These are phyloP conservation scores for Phialophora chinensis DNA, from an alignment of 2,329 filamentous ascomycete genomes.

Conservation along the genomic window DNA sequence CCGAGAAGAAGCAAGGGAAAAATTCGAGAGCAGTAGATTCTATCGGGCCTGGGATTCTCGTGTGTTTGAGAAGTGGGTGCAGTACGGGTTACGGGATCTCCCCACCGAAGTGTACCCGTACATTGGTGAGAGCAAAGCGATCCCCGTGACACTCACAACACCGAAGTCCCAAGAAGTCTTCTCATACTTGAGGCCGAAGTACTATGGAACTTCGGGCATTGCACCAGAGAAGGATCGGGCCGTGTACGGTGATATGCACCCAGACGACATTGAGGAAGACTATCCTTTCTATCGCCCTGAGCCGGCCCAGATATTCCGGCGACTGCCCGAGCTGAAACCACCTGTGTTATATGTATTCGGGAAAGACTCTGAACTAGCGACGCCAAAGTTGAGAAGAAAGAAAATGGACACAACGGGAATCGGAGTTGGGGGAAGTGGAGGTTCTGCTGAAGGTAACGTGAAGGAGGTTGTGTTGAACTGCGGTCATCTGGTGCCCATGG, in stretches of 20 bases:
- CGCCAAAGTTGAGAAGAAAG: slow-evolving; percentile 47
- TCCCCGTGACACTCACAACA: slow-evolving; percentile 70
- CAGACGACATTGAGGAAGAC: slow-evolving; percentile 40
- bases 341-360: slow-evolving; percentile 53
- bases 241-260: slow-evolving; percentile 54
- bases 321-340: slow-evolving; percentile 51
- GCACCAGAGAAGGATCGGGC: slow-evolving; percentile 37
- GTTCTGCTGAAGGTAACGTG: slow-evolving; percentile 59
- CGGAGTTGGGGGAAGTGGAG: slow-evolving; percentile 50
- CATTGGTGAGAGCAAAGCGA: slow-evolving; percentile 40
- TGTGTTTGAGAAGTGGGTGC: slow-evolving; percentile 75
- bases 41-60: slow-evolving; percentile 83
- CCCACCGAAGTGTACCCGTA: slow-evolving; percentile 69
- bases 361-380: slow-evolving; percentile 50
- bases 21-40: slow-evolving; percentile 74
- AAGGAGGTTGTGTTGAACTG: slow-evolving; percentile 36
- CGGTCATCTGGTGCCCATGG: slow-evolving; percentile 39
- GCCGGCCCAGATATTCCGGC: slow-evolving; percentile 46
- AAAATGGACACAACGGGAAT: slow-evolving; percentile 50
- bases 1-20: slow-evolving; percentile 67
- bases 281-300: slow-evolving; percentile 55
- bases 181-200: slow-evolving; percentile 55
- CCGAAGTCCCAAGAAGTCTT: slow-evolving; percentile 85
- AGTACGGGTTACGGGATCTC: slow-evolving; percentile 74
- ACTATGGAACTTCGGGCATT: slow-evolving; percentile 61